Evolutionary conservation across 2,329 filamentous ascomycete genomes (phyloP), one percentile per base, ranked within the genome.

Genomic region (Colletotrichum orchidophilum): DNA sequence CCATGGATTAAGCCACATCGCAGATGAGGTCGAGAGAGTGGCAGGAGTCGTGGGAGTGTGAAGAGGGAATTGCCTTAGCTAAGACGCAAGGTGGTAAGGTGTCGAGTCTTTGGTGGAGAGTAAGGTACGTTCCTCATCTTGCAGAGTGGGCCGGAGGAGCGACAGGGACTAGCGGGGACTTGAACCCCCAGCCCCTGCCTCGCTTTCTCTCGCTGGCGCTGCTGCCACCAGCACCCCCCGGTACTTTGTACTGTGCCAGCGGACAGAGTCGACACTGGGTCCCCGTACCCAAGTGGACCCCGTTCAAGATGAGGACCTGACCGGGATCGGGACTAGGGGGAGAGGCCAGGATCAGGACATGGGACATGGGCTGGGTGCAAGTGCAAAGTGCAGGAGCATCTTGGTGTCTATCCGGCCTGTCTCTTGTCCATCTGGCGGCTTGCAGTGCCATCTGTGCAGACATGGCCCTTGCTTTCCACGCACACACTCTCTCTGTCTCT

Each of bases 391-490:
- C 33, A 61, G 26, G 63, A 35, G 54, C 33, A 60, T 29, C 55
- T 60, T 70, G 67, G 33, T 29, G 63, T 63, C 57, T 61, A 54
- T 60, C 62, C 55, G 61, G 11, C 53, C 42, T 46, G 21, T 35
- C 57, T 67, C 49, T 50, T 50, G 67, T 54, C 68, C 42, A 71
- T 63, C 64, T 63, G 68, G 67, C 54, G 67, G 46, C 54, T 42
- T 66, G 63, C 63, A 70, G 63, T 63, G 31, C 57, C 64, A 68
- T 68, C 68, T 68, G 64, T 68, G 58, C 58, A 66, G 62, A 60
- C n/a, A 63, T 54, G 65, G 55, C 15, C 58, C 58, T 21, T 61
- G 57, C 55, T 55, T 35, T 13, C 33, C 9, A 35, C 21, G 21
- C 12, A 24, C 33, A n/a, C n/a, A n/a, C n/a, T 24, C 31, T 49